Conservation (phyloP, 2,329 filamentous ascomycete species). For the Hypoxylon sp. region DNA sequence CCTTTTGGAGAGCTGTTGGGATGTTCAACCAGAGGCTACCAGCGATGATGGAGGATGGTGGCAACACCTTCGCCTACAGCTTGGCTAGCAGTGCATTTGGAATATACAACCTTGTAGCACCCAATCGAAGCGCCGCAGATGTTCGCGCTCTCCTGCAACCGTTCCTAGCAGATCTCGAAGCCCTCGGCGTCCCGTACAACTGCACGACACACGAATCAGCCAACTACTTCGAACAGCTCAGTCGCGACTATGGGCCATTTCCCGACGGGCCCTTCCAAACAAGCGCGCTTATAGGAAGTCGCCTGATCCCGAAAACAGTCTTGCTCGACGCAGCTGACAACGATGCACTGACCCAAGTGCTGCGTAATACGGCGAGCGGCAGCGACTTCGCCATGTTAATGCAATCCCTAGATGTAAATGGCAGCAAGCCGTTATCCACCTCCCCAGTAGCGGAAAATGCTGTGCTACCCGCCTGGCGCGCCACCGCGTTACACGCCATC, state of each 20-base stretch:
- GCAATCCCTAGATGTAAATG: constrained; percentile 17
- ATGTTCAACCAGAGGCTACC: not conserved
- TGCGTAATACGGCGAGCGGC: not conserved
- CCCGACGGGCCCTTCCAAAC: not conserved
- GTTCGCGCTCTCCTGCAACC: not conserved
- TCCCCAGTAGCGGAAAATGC: constrained; percentile 26
- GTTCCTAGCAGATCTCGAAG: not conserved
- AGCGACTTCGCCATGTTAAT: not conserved
- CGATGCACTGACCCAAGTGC: constrained; percentile 5
- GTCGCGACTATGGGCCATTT: not conserved
- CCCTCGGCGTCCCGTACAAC: not conserved
- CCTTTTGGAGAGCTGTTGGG: not conserved
- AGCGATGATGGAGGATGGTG: not conserved
- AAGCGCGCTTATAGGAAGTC: not conserved
- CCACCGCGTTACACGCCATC: constrained; percentile 12
- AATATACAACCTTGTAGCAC: not conserved
- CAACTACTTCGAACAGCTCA: not conserved
- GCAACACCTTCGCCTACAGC: not conserved
- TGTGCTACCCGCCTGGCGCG: constrained; percentile 36
- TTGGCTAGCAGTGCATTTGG: not conserved
- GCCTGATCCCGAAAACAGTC: not conserved
- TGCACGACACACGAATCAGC: not conserved
- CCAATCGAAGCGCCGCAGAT: not conserved
- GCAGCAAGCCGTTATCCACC: constrained; percentile 3
- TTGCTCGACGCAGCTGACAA: not conserved